These are phyloP conservation scores for Microcera coccophila DNA, from an alignment of 2,329 filamentous ascomycete species.

Conservation along the genomic window DNA sequence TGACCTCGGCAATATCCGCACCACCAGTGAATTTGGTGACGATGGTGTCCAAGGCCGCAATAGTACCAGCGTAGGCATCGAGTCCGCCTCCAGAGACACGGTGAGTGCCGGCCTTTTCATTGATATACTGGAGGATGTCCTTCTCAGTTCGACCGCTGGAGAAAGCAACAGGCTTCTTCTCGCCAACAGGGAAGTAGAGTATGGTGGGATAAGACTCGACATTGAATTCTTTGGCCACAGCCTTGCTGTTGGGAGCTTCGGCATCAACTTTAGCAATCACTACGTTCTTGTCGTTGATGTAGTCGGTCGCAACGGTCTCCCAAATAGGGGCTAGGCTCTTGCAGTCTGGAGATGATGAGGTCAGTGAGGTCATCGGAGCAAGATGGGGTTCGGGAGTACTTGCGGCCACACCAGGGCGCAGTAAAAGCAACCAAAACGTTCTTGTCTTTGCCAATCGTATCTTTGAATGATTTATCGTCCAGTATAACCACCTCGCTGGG, in stretches of 20 bases:
- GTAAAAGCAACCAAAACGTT: constrained; percentile 94
- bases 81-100: constrained; percentile 77
- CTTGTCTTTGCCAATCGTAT: constrained; percentile 77
- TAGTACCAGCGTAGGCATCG: constrained; percentile 73
- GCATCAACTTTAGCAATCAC: constrained; percentile 94
- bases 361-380: constrained; percentile 7
- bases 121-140: constrained; percentile 76
- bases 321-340: constrained; percentile 87
- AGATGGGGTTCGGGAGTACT: constrained; percentile 39
- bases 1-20: constrained; percentile 58
- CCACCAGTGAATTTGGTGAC: constrained; percentile 70
- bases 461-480: constrained; percentile 73
- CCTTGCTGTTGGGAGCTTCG: constrained; percentile 81
- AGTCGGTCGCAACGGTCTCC: constrained; percentile 83
- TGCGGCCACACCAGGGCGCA: constrained; percentile 97
- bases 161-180: constrained; percentile 68
- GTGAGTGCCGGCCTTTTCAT: constrained; percentile 84
- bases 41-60: constrained; percentile 72
- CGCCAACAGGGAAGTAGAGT: constrained; percentile 92
- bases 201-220: constrained; percentile 91
- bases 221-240: constrained; percentile 68
- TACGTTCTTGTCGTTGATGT: constrained; percentile 71
- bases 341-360: constrained; percentile 65
- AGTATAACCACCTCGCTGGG: constrained; percentile 76
- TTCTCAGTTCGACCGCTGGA: constrained; percentile 70